A percentile compares a stretch with the other conserved stretches of the same genome.
Conservation (phyloP, 352 stramenopile genomes). For the Phytophthora capsici region DNA sequence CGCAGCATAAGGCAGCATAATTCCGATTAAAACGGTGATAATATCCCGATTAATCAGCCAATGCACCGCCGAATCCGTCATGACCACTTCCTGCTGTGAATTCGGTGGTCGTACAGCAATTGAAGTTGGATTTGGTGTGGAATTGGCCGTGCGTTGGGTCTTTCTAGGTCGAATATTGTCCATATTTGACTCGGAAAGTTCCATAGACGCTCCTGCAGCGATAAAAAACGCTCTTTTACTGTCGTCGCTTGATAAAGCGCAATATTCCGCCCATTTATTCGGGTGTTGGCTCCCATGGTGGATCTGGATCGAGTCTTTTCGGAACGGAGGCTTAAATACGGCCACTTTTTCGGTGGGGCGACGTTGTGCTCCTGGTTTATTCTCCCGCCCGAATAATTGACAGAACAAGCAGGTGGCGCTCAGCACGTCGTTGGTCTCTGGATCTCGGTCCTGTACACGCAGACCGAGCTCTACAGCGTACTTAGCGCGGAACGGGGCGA, state of each 20-base stretch:
- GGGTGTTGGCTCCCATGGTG: slow-evolving; percentile 64
- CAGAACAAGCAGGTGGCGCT: slow-evolving; percentile 65
- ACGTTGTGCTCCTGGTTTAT: slow-evolving; percentile 42
- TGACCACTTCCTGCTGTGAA: background rate
- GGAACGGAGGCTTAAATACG: slow-evolving; percentile 66
- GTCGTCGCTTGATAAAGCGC: slow-evolving; percentile 41
- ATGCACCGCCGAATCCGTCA: slow-evolving; percentile 5
- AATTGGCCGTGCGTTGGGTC: slow-evolving; percentile 7
- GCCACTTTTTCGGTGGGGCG: slow-evolving; percentile 66
- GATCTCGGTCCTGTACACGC: slow-evolving; percentile 41
- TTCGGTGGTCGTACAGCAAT: background rate
- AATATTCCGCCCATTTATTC: slow-evolving; percentile 52
- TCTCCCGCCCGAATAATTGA: slow-evolving; percentile 66
- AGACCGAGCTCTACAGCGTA: slow-evolving; percentile 37
- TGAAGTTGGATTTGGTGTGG: slow-evolving; percentile 7
- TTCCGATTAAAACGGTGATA: slow-evolving; percentile 25
- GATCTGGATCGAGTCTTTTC: slow-evolving; percentile 71
- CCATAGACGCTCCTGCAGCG: slow-evolving; percentile 15
- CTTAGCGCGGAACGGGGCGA: slow-evolving; percentile 22
- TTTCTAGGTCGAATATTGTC: slow-evolving; percentile 12
- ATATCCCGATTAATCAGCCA: slow-evolving; percentile 37
- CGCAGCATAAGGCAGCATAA: slow-evolving; percentile 26
- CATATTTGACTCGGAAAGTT: slow-evolving; percentile 5
- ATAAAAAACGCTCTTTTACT: slow-evolving; percentile 68
- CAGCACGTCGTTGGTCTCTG: slow-evolving; percentile 42